phyloP scores from a whole-genome alignment of 1,284 basidiomycete genomes.

The Porogramme epimiltina region DNA sequence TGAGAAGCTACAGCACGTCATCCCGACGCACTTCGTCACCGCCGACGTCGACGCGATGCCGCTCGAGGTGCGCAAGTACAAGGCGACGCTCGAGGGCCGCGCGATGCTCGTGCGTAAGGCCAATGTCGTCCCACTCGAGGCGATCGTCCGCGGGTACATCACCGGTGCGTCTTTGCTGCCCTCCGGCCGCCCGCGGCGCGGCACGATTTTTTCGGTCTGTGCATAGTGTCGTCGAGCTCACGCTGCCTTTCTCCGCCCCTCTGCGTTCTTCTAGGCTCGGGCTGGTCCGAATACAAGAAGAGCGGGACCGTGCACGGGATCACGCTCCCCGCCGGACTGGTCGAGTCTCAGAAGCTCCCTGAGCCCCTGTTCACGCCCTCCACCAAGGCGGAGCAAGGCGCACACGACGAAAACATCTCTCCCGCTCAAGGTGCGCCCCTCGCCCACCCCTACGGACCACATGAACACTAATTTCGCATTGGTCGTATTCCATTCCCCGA shows the following conservation, averaged over 20 bases:
- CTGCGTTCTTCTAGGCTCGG: conserved; percentile 66
- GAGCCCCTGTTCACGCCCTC: conserved; percentile 94
- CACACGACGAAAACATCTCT: conserved; percentile 98
- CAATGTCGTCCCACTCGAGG: conserved; percentile 92
- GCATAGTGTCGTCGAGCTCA: too few species aligned
- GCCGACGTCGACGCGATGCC: conserved; percentile 77
- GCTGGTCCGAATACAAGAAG: conserved; percentile 93
- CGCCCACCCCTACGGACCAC: neutral
- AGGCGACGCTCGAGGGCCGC: conserved; percentile 78
- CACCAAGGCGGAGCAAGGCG: conserved; percentile 94
- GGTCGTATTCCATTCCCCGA: neutral
- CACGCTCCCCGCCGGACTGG: conserved; percentile 70
- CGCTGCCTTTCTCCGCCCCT: too few species aligned
- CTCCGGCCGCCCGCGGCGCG: too few species aligned
- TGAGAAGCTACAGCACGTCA: conserved; percentile 72
- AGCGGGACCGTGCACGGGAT: conserved; percentile 90
- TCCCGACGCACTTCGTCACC: conserved; percentile 89
- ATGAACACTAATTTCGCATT: neutral
- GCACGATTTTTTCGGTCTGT: too few species aligned
- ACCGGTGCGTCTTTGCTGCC: conserved; percentile 60
- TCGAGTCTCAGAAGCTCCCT: conserved; percentile 86
- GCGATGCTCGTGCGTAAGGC: conserved; percentile 93
- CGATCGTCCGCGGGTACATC: conserved; percentile 95
- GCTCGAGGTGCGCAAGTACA: conserved; percentile 66
- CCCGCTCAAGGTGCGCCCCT: conserved; percentile 74